Evolutionary conservation across 768 basidiomycete genomes (phyloP), one percentile per base, ranked within the genome.

Genomic region (Phylloporus rhodoxanthus): DNA sequence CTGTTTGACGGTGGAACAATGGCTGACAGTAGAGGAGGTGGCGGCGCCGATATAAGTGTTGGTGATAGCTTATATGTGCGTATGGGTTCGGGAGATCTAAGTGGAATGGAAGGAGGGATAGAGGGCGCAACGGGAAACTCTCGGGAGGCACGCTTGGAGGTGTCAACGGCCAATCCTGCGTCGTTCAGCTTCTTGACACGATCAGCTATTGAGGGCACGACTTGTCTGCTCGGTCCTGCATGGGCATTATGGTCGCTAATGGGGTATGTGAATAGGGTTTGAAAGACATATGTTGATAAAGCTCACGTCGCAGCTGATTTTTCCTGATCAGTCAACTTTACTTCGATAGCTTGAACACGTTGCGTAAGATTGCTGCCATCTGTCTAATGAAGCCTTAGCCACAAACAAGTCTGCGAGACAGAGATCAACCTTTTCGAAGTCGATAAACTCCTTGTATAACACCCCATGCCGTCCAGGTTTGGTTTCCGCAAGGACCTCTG

Each of bases 161-260:
- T 70, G 23, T 75, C 73, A 15, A 82, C 75, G 10, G 75, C 71
- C 61, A 93, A 67, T 1, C 92, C 92, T 41, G 79, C 82, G 51
- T 80, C 81, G 61, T 84, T 77, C 17, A 95, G 68, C 14, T 85
- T 81, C 56, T 77, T 81, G 69, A 92, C 76, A 43, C 92, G 79
- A 70, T 91, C 91, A 21, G 86, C 85, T 51, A 95, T 89, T 43
- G 80, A 83, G 6, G 75, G 81, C n/a, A 81, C 84, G 2, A 77
- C 58, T 52, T 75, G 75, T 45, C 57, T 67, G 36, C 72, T 70
- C 14, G 74, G 65, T 32, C 69, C 75, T 26, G 50, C 72, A 38
- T 57, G 54, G 28, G 54, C 10, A 30, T 37, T 47, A 21, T 47
- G 46, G 28, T 50, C 47, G 43, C 59, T 66, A 43, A 38, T 52